Percentiles rank a stretch among this genome's conserved stretches.
Evolutionary conservation across 1,139 yeast species (phyloP).

Genomic region (Pichia sp.): DNA sequence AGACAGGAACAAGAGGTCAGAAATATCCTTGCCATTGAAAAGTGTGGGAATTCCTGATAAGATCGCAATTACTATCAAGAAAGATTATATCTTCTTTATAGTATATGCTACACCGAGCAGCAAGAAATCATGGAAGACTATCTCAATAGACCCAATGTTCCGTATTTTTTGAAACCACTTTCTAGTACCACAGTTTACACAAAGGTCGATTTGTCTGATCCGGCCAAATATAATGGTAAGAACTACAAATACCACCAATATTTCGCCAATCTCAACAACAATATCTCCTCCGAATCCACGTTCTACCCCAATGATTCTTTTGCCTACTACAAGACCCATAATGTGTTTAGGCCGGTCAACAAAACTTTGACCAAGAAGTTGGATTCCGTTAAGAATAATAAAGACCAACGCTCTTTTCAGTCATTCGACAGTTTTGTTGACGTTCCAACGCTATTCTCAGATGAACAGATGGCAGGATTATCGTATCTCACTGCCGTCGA

Average conservation of each 20-base stretch:
- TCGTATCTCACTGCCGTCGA: conserved; percentile 39
- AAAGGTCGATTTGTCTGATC: conserved; percentile 15
- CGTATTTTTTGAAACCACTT: conserved; percentile 23
- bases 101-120: too few species aligned
- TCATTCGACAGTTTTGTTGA: conserved; percentile 24
- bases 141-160: conserved; percentile 20
- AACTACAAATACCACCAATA: conserved; percentile 26
- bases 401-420: conserved; percentile 6
- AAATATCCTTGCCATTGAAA: too few species aligned
- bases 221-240: conserved; percentile 3
- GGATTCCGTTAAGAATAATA: too few species aligned
- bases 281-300: conserved; percentile 20
- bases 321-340: conserved; percentile 26
- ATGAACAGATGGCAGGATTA: conserved; percentile 36
- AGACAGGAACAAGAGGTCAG: too few species aligned
- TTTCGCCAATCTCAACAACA: conserved; percentile 24
- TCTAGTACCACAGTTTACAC: conserved; percentile 19
- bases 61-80: too few species aligned
- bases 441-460: conserved; percentile 37
- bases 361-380: background rate
- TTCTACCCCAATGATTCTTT: conserved; percentile 21
- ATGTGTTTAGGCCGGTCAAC: conserved; percentile 17
- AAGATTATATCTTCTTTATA: too few species aligned
- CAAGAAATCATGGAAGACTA: conserved; percentile 20
- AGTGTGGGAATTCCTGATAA: too few species aligned